Conservation (phyloP, 1,139 yeast species). For the Wickerhamomyces sp. region DNA sequence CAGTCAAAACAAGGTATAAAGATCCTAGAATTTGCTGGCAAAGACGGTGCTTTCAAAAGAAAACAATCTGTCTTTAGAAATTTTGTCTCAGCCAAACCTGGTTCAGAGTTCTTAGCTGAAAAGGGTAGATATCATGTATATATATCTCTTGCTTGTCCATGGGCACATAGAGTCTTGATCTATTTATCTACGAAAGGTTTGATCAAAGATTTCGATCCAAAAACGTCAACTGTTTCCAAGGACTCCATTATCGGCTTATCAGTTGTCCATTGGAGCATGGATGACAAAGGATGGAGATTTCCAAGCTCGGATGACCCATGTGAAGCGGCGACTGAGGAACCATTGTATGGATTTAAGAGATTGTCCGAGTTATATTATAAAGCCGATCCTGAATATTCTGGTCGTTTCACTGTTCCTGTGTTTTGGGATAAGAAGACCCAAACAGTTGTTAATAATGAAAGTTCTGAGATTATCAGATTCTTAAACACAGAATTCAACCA, state of each 20-base stretch:
- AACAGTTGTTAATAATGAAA: conserved; percentile 87
- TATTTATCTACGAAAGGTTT: conserved; percentile 78
- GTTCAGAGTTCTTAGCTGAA: conserved; percentile 68
- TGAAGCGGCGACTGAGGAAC: conserved; percentile 61
- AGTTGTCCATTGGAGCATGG: conserved; percentile 89
- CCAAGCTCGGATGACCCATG: conserved; percentile 41
- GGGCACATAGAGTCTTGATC: conserved; percentile 87
- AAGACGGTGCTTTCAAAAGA: conserved; percentile 52
- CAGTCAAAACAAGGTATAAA: conserved; percentile 22
- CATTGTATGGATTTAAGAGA: conserved; percentile 54
- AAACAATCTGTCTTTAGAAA: conserved; percentile 51
- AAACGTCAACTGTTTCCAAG: conserved; percentile 19
- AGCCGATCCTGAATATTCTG: conserved; percentile 70
- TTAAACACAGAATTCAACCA: conserved; percentile 67
- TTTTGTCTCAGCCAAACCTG: conserved; percentile 53
- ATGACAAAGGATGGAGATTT: conserved; percentile 84
- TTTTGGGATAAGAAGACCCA: conserved; percentile 81
- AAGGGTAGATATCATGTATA: conserved; percentile 80
- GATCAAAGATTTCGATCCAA: conserved; percentile 36
- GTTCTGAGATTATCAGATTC: conserved; percentile 83
- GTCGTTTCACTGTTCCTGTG: conserved; percentile 88
- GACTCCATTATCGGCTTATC: conserved; percentile 54
- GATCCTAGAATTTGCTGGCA: conserved; percentile 43
- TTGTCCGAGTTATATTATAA: conserved; percentile 69
- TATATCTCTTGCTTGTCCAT: conserved; percentile 88